Percentiles rank a stretch among this genome's conserved stretches.
These are phyloP conservation scores for Sporothrix schenckii DNA, from an alignment of 2,329 filamentous ascomycete species.

Conservation along the genomic window DNA sequence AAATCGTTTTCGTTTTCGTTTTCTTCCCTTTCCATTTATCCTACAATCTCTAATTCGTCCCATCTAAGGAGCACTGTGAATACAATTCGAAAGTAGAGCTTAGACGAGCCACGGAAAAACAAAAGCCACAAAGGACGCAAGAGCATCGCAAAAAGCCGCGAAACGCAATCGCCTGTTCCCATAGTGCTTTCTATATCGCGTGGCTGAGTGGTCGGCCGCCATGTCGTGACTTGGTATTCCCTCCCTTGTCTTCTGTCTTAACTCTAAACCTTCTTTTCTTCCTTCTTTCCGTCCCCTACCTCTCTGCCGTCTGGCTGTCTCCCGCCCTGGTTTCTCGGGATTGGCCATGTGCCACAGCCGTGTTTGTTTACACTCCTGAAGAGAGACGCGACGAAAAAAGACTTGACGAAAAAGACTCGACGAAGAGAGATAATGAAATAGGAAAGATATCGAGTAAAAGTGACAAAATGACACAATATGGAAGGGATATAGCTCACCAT, in stretches of 20 bases:
- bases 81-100: background rate
- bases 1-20: background rate
- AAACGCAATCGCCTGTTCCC: conserved; percentile 5
- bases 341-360: background rate
- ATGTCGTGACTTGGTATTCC: background rate
- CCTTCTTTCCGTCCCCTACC: background rate
- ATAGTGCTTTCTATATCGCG: conserved; percentile 20
- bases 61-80: too few species aligned
- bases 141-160: conserved; percentile 4
- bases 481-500: background rate
- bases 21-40: too few species aligned
- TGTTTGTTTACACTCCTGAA: background rate
- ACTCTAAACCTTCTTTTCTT: background rate
- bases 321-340: conserved; percentile 26
- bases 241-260: background rate
- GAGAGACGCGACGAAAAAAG: background rate
- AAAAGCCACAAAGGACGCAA: conserved; percentile 26
- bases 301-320: conserved; percentile 3
- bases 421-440: too few species aligned
- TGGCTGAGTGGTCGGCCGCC: background rate
- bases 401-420: too few species aligned
- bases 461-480: too few species aligned
- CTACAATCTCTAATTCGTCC: too few species aligned
- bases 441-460: too few species aligned
- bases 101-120: conserved; percentile 9